A percentile compares a stretch with the other conserved stretches of the same genome.
These are phyloP conservation scores for Erigeron canadensis DNA, from an alignment of 129 eudicot species.

Conservation along the genomic window DNA sequence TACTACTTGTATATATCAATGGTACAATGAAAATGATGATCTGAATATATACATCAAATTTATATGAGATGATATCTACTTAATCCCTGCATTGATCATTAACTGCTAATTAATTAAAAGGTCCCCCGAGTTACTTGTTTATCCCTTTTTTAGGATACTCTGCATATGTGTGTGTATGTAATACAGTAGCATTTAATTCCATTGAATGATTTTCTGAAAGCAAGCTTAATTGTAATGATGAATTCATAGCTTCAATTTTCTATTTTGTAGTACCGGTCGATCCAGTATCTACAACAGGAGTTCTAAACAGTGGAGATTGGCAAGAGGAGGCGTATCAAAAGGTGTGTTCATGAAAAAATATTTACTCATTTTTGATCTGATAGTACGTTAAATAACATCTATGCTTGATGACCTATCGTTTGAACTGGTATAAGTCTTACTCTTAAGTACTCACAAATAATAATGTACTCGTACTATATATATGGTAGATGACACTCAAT, in stretches of 20 bases:
- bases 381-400: not conserved
- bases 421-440: not conserved
- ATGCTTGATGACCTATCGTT: not conserved
- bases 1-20: not conserved
- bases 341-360: conserved; percentile 35
- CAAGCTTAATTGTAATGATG: not conserved
- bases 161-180: too few relatives aligned
- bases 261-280: conserved; percentile 53
- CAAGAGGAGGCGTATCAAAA: conserved; percentile 83
- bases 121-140: too few relatives aligned
- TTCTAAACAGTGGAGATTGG: conserved; percentile 63
- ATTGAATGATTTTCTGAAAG: too few relatives aligned
- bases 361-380: not conserved
- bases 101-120: too few relatives aligned
- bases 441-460: too few relatives aligned
- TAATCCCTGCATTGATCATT: too few relatives aligned
- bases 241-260: not conserved
- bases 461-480: too few relatives aligned
- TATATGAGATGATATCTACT: too few relatives aligned
- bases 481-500: not conserved
- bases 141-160: too few relatives aligned
- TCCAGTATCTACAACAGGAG: conserved; percentile 64
- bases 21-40: not conserved
- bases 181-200: too few relatives aligned
- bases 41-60: too few relatives aligned